Percentiles rank a stretch among this genome's conserved stretches.
Evolutionary conservation across 371 early-diverging fungal genomes (phyloP).

Genomic region (Syncephalastrum monosporum): DNA sequence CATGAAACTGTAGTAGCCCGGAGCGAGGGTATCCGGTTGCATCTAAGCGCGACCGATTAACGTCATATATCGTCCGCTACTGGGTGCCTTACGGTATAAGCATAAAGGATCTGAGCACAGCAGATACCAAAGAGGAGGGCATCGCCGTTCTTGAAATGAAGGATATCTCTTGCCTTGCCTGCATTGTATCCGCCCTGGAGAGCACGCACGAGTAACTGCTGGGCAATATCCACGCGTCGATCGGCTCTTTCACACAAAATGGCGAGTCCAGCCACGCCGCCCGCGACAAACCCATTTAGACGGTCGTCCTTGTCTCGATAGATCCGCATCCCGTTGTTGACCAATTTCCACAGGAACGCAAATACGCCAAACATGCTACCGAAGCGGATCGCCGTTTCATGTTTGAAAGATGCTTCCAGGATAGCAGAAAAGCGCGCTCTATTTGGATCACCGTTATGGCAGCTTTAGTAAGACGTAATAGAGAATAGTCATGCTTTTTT

Average conservation of each 20-base stretch:
- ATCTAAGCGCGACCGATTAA: constrained; percentile 31
- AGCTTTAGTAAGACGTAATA: background rate
- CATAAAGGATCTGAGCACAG: constrained; percentile 63
- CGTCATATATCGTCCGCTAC: background rate
- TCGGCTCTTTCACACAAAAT: constrained; percentile 62
- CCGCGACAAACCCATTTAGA: constrained; percentile 58
- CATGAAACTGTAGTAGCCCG: constrained; percentile 69
- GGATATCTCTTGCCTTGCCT: constrained; percentile 58
- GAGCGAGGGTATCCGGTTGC: constrained; percentile 64
- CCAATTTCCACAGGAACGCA: constrained; percentile 72
- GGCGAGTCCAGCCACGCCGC: constrained; percentile 58
- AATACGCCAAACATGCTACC: constrained; percentile 74
- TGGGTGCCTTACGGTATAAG: constrained; percentile 53
- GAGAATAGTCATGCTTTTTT: background rate
- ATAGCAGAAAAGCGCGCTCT: constrained; percentile 46
- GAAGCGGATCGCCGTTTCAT: constrained; percentile 59
- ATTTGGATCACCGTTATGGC: background rate
- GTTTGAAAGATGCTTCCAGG: constrained; percentile 48
- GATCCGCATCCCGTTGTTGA: constrained; percentile 65
- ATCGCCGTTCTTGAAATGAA: constrained; percentile 66
- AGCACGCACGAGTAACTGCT: constrained; percentile 60
- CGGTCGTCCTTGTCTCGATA: constrained; percentile 60
- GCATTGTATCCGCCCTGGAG: constrained; percentile 62
- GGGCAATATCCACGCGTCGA: constrained; percentile 62
- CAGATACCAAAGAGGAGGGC: constrained; percentile 59